Percentiles rank a stretch among this genome's conserved stretches.
These are phyloP conservation scores for Scedosporium boydii DNA, from an alignment of 2,329 filamentous ascomycete genomes.

Conservation along the genomic window DNA sequence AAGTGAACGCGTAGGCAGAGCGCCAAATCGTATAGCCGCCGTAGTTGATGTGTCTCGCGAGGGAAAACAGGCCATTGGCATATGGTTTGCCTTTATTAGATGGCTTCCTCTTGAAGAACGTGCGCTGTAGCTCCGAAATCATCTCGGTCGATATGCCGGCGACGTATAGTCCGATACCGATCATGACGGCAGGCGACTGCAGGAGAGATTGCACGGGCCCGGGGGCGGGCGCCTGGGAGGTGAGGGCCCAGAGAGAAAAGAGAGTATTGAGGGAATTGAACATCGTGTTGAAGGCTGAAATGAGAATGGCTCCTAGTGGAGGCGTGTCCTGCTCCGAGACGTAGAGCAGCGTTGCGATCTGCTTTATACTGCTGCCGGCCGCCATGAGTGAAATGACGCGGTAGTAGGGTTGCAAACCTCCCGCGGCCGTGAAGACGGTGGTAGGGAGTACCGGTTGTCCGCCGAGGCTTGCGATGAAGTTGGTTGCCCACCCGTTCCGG, in stretches of 20 bases:
- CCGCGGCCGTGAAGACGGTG: no score
- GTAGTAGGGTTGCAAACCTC: slow-evolving; percentile 34
- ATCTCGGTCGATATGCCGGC: slow-evolving; percentile 45
- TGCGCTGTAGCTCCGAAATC: slow-evolving; percentile 46
- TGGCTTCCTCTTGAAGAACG: slow-evolving; percentile 25
- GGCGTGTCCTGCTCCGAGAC: slow-evolving; percentile 42
- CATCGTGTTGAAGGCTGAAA: slow-evolving; percentile 42
- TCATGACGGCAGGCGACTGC: slow-evolving; percentile 23
- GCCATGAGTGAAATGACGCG: slow-evolving; percentile 43
- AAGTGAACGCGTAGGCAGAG: slow-evolving; percentile 22
- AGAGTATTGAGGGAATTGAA: slow-evolving; percentile 47
- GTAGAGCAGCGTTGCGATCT: slow-evolving; percentile 38
- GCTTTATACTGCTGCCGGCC: slow-evolving; percentile 41
- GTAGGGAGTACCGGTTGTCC: slow-evolving; percentile 20
- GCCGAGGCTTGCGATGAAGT: slow-evolving; percentile 9
- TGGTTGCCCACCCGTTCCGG: slow-evolving; percentile 19
- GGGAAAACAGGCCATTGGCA: slow-evolving; percentile 26
- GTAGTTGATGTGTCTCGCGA: slow-evolving; percentile 31
- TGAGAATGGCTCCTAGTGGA: slow-evolving; percentile 26
- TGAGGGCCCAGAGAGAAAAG: slow-evolving; percentile 28
- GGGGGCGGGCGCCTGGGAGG: slow-evolving; percentile 12
- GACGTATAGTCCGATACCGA: slow-evolving; percentile 39
- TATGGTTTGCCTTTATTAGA: slow-evolving; percentile 28
- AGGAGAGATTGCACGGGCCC: slow-evolving; percentile 9
- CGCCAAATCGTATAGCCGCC: slow-evolving; percentile 27